Conservation (phyloP, 225 moss, liverwort and hornwort genomes). For the Physcomitrellopsis africana region DNA sequence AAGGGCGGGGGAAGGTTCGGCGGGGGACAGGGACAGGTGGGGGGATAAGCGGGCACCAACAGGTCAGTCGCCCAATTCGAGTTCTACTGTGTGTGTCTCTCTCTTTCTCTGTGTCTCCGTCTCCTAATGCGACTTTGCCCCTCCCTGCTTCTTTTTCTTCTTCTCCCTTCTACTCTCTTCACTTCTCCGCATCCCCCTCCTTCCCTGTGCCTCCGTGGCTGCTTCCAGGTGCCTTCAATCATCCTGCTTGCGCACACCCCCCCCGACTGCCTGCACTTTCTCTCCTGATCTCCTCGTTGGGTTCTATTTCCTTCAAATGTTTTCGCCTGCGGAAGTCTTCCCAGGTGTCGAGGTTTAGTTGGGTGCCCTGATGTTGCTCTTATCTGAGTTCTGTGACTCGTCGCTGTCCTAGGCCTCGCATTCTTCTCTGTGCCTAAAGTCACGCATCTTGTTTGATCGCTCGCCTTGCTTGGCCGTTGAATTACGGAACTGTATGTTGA, state of each 20-base stretch:
- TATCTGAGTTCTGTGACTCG: not conserved
- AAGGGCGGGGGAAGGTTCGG: too few species aligned
- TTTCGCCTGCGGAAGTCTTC: not conserved
- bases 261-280: not conserved
- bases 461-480: constrained; percentile 18
- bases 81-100: too few species aligned
- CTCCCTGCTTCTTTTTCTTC: too few species aligned
- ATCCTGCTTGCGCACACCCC: not conserved
- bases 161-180: too few species aligned
- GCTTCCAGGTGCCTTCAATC: constrained; percentile 24
- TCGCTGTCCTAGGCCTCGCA: not conserved
- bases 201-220: not conserved
- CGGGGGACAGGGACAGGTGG: too few species aligned
- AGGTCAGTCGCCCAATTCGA: too few species aligned
- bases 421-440: not conserved
- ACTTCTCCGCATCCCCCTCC: too few species aligned
- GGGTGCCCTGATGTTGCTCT: not conserved
- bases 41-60: not conserved
- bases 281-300: not conserved
- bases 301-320: not conserved
- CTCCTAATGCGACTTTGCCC: not conserved
- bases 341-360: not conserved
- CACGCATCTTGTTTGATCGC: not conserved
- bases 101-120: not conserved
- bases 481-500: not conserved